Base-by-base conservation (phyloP, 2,329 filamentous ascomycete species). In the Epichloe glyceriae region DNA sequence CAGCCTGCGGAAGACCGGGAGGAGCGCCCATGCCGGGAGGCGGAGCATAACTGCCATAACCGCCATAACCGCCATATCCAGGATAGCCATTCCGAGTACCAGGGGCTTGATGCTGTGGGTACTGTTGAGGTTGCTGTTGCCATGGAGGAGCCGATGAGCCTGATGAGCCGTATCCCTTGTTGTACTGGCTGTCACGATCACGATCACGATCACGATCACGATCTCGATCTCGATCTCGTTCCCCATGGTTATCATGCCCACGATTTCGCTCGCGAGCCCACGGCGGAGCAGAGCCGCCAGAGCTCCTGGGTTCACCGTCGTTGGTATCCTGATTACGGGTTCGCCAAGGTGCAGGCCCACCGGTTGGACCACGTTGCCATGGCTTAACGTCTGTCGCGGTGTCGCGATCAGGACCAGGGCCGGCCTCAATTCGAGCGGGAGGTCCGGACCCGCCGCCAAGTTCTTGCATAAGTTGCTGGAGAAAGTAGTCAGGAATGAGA, bases 391-490 rank as follows among this genome's bases (percentile, higher is more conserved):
- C 82, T 56, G 72, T 72, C 52, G 73, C 73, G 52, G 70, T 71
- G 39, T 83, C 80, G 56, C 71, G 60, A 50, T 65, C 64, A 52
- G 65, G 73, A 50, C 80, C 80, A 52, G 88, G 86, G 12, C 86
- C 88, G 55, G 85, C 88, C 70, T 95, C 93, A 62, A 98, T 95
- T 56, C 86, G 87, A 57, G 83, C 84, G 58, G 83, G 85, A 38
- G 85, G 78, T 50, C 73, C 72, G 53, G 82, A 78, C 54, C 83
- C 85, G 56, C 88, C 88, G 55, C 85, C 88, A 59, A 97, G 80
- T 75, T 97, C 93, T 79, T 94, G 86, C 89, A 98, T 95, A 64
- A 98, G 88, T 82, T 91, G 85, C 86, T 88, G 58, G 10, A 50
- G 41, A 5, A 19, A 5, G 46, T 42, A 53, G 66, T 83, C 62